Base-by-base conservation (phyloP, 345 rosid species). In the Salix suchowensis region DNA sequence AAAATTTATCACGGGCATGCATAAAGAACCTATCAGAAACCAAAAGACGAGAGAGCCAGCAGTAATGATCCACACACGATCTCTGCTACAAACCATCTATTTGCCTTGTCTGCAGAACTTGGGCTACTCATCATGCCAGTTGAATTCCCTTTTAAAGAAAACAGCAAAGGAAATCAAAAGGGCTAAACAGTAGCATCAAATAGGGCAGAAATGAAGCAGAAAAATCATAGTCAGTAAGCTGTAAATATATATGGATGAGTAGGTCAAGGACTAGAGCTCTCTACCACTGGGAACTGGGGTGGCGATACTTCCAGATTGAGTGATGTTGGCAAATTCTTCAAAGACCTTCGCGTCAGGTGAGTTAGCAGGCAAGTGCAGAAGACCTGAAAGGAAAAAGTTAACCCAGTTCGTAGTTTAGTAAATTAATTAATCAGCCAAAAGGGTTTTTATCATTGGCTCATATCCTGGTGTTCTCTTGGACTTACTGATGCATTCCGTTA, bases 331-430 rank as follows among this genome's bases (percentile, higher is more conserved):
- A 79, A 88, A 88, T 69, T 79, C 88, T 50, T 84, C 85, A 52
- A 91, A 92, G 52, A 86, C 68, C 88, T 86, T 87, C 4, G 98
- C 97, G 23, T 87, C 85, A 11, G 89, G 65, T 0, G 98, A 94
- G 81, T 75, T 88, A 7, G 89, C 93, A 39, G 92, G 32, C 70
- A 94, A 61, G 81, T 87, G 93, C 71, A 94, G 81, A 69, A 94
- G 40, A 28, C 87, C 97, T 94, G 84, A 67, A 1, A 48, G 8
- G 1, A 23, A 37, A 21, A 67, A 11, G 7, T 0, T 28, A 32
- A 30, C 69, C 19, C 65, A 5, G 8, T 34, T 4, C 5, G 36
- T 4, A 11, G 21, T 19, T 0, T 18, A 9, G 4, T 10, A 36
- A 5, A 62, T 9, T 0, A 0, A 65, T 6, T 12, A 6, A 18